Base-by-base conservation (phyloP, 768 basidiomycete genomes). In the Lactifluus volemus region DNA sequence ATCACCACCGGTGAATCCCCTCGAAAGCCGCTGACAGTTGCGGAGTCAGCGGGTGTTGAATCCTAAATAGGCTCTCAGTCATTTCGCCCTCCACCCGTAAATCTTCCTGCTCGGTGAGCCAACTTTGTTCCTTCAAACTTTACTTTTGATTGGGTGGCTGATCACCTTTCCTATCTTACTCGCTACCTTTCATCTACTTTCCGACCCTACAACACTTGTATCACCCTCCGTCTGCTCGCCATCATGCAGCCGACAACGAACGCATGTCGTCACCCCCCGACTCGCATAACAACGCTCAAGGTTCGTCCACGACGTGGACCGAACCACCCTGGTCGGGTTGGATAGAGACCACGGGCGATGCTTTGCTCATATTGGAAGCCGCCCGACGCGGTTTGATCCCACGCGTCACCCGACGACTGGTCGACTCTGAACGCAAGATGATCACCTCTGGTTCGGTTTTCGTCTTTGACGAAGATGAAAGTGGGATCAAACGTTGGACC, bases 401-500 rank as follows among this genome's bases (percentile, higher is more conserved):
- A 9, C 81, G 92, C 59, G 91, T 98, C 25, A 95, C 93, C 38
- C 83, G 95, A 45, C 84, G 95, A 44, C 83, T 98, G 53, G 90
- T 93, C 63, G 95, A 97, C 71, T 81, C 89, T 36, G 95, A 98
- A 73, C 83, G 92, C 59, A 87, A 84, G 69, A 91, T 96, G 86
- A 94, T 98, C 71, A 86, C 86, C 17, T 89, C 87, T 6, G 95
- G 95, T 59, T 89, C 89, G 7, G 92, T 98, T 11, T 98, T 98
- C 68, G 95, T 97, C 65, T 98, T 97, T 70, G 92, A 98, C 73
- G 95, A 97, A 77, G 88, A 92, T 68, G 93, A 96, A 75, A 92
- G 90, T 69, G 93, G 94, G 30, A 98, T 98, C 77, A 96, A 95
- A 76, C 82, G 95, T 48, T 97, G 94, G 91, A 98, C 95, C 1